A percentile compares a stretch with the other conserved stretches of the same genome.
phyloP scores from a whole-genome alignment of 345 rosid genomes.

The Boechera stricta region DNA sequence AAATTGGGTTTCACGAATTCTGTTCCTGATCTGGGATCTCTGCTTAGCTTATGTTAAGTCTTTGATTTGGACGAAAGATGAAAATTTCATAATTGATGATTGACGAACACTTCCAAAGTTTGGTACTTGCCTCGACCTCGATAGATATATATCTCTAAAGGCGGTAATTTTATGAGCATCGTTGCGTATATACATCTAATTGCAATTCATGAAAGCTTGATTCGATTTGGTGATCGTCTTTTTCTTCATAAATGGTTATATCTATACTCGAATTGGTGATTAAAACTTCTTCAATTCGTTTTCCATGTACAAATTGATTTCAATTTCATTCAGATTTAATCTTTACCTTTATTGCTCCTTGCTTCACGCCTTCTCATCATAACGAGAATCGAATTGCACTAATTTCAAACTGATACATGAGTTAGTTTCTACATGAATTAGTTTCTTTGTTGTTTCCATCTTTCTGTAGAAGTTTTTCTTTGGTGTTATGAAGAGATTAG shows the following conservation, averaged over 20 bases:
- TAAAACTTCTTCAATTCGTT: background rate
- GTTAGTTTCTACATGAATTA: background rate
- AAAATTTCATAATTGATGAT: slow-evolving; percentile 12
- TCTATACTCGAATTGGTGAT: background rate
- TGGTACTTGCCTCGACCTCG: slow-evolving; percentile 3
- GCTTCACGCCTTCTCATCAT: background rate
- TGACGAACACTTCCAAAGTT: background rate
- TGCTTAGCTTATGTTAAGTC: background rate
- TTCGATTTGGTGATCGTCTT: background rate
- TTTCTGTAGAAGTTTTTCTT: background rate
- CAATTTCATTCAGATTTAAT: background rate
- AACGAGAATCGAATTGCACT: background rate
- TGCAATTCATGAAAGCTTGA: slow-evolving; percentile 20
- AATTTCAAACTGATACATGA: background rate
- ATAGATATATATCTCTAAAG: slow-evolving; percentile 2
- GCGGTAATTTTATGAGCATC: slow-evolving; percentile 9
- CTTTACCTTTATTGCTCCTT: slow-evolving; percentile 1
- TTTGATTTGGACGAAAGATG: slow-evolving; percentile 18
- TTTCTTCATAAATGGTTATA: background rate
- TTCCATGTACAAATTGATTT: background rate
- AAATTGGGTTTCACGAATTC: slow-evolving; percentile 13
- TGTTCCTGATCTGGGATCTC: slow-evolving; percentile 33
- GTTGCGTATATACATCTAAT: background rate
- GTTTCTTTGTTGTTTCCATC: slow-evolving; percentile 6
- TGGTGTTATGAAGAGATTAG: slow-evolving; percentile 14